Evolutionary conservation across 2,329 filamentous ascomycete genomes (phyloP), one percentile per base, ranked within the genome.

Genomic region (Talaromyces funiculosus): DNA sequence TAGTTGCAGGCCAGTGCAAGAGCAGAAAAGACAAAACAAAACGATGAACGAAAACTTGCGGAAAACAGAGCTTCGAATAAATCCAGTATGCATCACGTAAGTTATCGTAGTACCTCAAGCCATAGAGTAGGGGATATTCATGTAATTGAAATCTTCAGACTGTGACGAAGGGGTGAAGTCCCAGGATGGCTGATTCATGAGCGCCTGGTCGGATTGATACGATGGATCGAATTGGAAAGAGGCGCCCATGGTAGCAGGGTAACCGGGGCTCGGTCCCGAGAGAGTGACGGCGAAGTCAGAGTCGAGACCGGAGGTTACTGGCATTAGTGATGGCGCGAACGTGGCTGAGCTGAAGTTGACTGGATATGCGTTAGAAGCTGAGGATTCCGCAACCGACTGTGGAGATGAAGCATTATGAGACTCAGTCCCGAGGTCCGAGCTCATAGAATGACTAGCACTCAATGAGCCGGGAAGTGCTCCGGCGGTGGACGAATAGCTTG

Each of bases 401-500:
- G 80, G 80, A 49, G 80, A 82, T 14, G 73, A 71, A 49, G 78
- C 76, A 62, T 75, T 78, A 63, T 77, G 75, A 55, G 75, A 73
- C 54, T 83, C 80, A 42, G 78, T 74, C 61, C 78, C 74, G 45
- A 78, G 75, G 63, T 82, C 80, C 57, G 80, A 77, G 54, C 75
- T 73, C 14, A 74, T 74, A 43, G 71, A 64, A 61, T 75, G 77
- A 60, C 69, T 73, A 4, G 75, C 73, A 29, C 66, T 70, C 53
- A 75, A 71, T 5, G 76, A 69, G 4, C 75, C 73, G 5, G 75
- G 69, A 31, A 80, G 70, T 24, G 77, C 72, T 20, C 74, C 71
- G 59, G 85, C 85, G 20, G 85, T 87, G 40, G 86, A 87, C n/a
- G 85, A 85, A 71, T 87, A 88, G 72, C 84, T 87, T 61, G 85